Percentiles rank a stretch among this genome's conserved stretches.
Conservation (phyloP, 2,329 filamentous ascomycete species). For the Nemania abortiva region DNA sequence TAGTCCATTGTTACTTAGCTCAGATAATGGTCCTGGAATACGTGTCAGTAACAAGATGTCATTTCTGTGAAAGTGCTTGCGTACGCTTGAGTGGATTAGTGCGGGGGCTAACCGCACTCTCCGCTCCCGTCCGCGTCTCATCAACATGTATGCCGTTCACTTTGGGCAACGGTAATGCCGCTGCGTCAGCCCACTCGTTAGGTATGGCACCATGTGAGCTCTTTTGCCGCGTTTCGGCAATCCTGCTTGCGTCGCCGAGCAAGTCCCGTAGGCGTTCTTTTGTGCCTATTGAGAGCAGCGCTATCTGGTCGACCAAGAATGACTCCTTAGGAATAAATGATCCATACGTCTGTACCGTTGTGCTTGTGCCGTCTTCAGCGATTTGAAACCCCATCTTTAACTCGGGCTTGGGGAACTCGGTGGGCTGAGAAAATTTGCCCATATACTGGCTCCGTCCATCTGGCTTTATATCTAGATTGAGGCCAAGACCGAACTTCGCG, state of each 20-base stretch:
- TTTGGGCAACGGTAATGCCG: constrained; percentile 61
- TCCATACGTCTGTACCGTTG: constrained; percentile 71
- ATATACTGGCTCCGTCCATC: constrained; percentile 55
- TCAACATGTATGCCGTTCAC: constrained; percentile 41
- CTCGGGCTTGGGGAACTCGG: constrained; percentile 63
- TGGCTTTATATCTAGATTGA: constrained; percentile 67
- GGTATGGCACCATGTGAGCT: constrained; percentile 85
- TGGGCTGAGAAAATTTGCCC: constrained; percentile 63
- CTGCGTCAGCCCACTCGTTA: constrained; percentile 79
- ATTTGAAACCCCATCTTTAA: constrained; percentile 67
- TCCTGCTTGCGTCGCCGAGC: constrained; percentile 78
- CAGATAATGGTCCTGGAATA: constrained; percentile 55
- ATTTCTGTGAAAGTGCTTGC: constrained; percentile 47
- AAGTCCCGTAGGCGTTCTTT: constrained; percentile 82
- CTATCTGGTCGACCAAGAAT: constrained; percentile 83
- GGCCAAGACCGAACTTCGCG: constrained; percentile 66
- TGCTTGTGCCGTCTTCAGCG: constrained; percentile 69
- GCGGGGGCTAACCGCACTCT: constrained; percentile 64
- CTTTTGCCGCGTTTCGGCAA: constrained; percentile 78
- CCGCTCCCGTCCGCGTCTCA: constrained; percentile 51
- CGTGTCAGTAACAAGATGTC: constrained; percentile 52
- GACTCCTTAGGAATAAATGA: constrained; percentile 81
- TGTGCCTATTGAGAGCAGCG: constrained; percentile 83
- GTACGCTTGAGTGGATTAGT: constrained; percentile 71
- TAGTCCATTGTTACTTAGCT: constrained; percentile 55